phyloP scores from a whole-genome alignment of 1,139 yeast genomes.

The Protomyces gravidus region DNA sequence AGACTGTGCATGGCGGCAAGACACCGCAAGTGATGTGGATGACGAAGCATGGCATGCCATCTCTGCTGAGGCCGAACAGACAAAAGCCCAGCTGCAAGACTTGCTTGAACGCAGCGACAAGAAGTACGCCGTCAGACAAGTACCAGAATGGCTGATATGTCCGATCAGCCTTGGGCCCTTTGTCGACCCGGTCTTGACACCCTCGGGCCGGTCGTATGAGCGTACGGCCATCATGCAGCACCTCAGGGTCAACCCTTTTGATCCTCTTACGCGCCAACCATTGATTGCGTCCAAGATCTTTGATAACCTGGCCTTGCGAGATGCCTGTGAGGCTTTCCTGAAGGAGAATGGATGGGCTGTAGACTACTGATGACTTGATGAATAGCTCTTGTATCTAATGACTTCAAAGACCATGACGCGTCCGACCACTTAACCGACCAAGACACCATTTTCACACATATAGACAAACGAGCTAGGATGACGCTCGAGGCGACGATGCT shows the following conservation, averaged over 20 bases:
- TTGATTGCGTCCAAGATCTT: conserved; percentile 45
- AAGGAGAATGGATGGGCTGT: conserved; percentile 36
- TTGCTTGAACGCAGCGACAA: conserved; percentile 39
- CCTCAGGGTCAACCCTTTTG: conserved; percentile 43
- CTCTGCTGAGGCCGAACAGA: conserved; percentile 37
- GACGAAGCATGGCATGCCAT: conserved; percentile 37
- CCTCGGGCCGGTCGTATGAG: conserved; percentile 51
- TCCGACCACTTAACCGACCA: background rate
- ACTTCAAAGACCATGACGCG: no score
- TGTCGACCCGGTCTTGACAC: conserved; percentile 48
- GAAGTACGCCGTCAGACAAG: conserved; percentile 37
- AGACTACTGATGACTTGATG: conserved; percentile 30
- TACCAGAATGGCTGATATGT: conserved; percentile 48
- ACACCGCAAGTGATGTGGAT: conserved; percentile 35
- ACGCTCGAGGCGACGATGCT: conserved; percentile 18
- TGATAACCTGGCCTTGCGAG: conserved; percentile 47
- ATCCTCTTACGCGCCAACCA: conserved; percentile 47
- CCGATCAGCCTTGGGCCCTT: conserved; percentile 50
- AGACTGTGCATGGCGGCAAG: conserved; percentile 35
- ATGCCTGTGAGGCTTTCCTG: conserved; percentile 42
- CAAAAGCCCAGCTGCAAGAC: conserved; percentile 37
- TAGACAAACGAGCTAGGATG: background rate
- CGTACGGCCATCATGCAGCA: conserved; percentile 45
- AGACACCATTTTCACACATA: background rate
- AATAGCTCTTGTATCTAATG: no score